phyloP scores from a whole-genome alignment of 1,139 yeast species.

The Keqinozyma sinolaborantium region DNA sequence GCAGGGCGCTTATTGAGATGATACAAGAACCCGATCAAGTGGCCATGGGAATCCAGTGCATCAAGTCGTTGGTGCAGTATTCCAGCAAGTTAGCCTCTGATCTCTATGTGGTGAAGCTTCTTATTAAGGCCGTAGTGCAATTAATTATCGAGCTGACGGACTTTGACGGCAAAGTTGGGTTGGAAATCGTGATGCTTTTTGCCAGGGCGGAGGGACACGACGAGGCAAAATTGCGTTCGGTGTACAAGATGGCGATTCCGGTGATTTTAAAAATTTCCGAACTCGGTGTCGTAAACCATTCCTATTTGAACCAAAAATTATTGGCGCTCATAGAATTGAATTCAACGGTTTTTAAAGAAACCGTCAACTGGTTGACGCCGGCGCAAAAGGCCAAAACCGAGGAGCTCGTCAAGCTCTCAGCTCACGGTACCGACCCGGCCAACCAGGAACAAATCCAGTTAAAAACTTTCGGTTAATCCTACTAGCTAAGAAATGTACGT shows the following conservation, averaged over 20 bases:
- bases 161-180: slow-evolving; percentile 36
- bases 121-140: slow-evolving; percentile 13
- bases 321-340: slow-evolving; percentile 48
- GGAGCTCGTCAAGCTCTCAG: slow-evolving; percentile 28
- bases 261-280: slow-evolving; percentile 32
- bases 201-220: slow-evolving; percentile 31
- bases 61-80: slow-evolving; percentile 51
- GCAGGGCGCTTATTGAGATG: slow-evolving; percentile 32
- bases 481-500: no score
- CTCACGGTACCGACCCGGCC: slow-evolving; percentile 4
- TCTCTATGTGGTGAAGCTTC: slow-evolving; percentile 21
- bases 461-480: slow-evolving; percentile 27
- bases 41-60: slow-evolving; percentile 53
- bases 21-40: slow-evolving; percentile 27
- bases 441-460: slow-evolving; percentile 26
- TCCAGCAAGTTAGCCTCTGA: slow-evolving; percentile 21
- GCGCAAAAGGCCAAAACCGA: slow-evolving; percentile 40
- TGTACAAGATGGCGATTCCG: slow-evolving; percentile 48
- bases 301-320: slow-evolving; percentile 50
- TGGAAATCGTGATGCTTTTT: slow-evolving; percentile 55
- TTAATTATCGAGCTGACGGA: slow-evolving; percentile 3
- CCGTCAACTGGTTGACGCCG: slow-evolving; percentile 36
- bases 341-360: slow-evolving; percentile 52
- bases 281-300: slow-evolving; percentile 24
- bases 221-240: slow-evolving; percentile 22